Evolutionary conservation across 768 basidiomycete genomes (phyloP), one percentile per base, ranked within the genome.

Genomic region (Lactarius tabidus): DNA sequence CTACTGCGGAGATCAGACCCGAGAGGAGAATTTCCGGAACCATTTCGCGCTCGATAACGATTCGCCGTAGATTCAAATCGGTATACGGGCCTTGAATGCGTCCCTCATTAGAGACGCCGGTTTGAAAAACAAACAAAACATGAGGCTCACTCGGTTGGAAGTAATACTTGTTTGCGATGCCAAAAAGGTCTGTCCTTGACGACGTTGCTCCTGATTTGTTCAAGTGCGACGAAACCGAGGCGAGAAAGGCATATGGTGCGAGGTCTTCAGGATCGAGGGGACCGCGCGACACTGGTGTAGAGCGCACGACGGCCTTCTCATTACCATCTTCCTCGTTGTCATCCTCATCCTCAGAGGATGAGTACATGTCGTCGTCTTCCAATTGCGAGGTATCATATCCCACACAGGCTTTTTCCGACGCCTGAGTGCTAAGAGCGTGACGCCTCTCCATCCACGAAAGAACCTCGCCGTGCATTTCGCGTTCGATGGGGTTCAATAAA

Each of bases 21-120:
- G 74, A 76, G 7, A 73, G 66, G 35, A 76, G 66, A 28, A 76
- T 76, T 9, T 75, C 73, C 6, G 74, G 74, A 6, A 74, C 69
- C 1, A 72, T 70, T 41, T 75, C 73, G 4, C 75, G 72, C 68
- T 76, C 75, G 41, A 76, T 65, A 45, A 75, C 72, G 57, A 76
- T 71, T 23, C 75, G 72, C 29, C 75, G 71, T 26, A 76, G 66
- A 45, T 75, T 68, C 3, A 75, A 68, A 59, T 76, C 73, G 15
- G 72, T 60, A 43, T 64, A 72, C 3, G 75, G 74, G 14, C 74
- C 75, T 75, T n/a, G 15, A 3, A 23, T 26, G 55, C 15, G 20
- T 23, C 59, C 56, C 20, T 23, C 54, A 33, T 20, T 29, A 28
- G 31, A 61, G 28, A 36, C 23, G 6, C 28, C 10, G 17, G 45